Evolutionary conservation across 805 yeast genomes (phyloP).

Genomic region (Millerozyma miso): DNA sequence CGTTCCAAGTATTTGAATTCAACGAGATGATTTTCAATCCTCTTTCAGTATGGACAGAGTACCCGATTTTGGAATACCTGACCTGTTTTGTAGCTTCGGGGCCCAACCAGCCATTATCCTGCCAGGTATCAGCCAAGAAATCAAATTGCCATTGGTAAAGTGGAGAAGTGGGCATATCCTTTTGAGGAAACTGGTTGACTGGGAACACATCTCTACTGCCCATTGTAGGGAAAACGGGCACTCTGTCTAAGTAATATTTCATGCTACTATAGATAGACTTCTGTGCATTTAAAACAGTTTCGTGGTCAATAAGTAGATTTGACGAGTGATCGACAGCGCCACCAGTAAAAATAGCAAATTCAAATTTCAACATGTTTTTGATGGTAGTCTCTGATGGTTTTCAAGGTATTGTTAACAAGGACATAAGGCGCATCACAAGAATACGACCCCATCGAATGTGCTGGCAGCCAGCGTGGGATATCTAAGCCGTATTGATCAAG

Average conservation of each 20-base stretch:
- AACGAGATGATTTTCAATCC: conserved; percentile 17
- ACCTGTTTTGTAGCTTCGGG: background rate
- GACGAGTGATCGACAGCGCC: conserved; percentile 5
- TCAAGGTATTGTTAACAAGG: conserved; percentile 5
- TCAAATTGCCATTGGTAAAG: conserved; percentile 1
- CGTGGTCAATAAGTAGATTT: background rate
- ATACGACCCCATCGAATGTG: conserved; percentile 7
- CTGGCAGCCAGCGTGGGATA: conserved; percentile 3
- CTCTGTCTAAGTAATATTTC: background rate
- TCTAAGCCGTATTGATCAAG: conserved; percentile 5
- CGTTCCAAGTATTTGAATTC: conserved; percentile 8
- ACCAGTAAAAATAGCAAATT: conserved; percentile 1
- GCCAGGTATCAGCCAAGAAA: conserved; percentile 4
- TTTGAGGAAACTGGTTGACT: conserved; percentile 2
- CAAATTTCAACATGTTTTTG: conserved; percentile 2
- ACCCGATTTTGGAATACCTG: conserved; percentile 1
- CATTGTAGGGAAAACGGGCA: conserved; percentile 5
- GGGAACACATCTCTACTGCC: conserved; percentile 5
- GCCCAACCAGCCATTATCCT: conserved; percentile 3
- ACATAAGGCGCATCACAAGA: conserved; percentile 5
- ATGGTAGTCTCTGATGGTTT: conserved; percentile 3
- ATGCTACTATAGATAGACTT: background rate
- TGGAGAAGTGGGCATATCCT: background rate
- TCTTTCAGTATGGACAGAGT: conserved; percentile 3
- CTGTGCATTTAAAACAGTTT: background rate